Evolutionary conservation across 345 rosid species (phyloP).

Genomic region (Draba incana): DNA sequence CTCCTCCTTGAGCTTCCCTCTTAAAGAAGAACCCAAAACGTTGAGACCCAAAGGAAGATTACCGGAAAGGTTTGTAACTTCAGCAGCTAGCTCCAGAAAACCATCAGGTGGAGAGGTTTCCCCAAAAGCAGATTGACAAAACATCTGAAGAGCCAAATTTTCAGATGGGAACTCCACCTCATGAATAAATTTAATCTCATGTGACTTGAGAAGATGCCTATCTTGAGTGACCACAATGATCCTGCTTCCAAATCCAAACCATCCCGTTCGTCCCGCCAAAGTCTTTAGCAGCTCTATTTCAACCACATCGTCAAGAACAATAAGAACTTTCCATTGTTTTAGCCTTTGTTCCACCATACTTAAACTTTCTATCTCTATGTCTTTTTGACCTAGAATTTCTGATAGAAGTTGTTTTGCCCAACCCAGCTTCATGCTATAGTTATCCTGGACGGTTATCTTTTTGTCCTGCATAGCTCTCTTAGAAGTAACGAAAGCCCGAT

Average conservation of each 20-base stretch:
- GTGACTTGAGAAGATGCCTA: slow-evolving; percentile 17
- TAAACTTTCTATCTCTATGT: neutral
- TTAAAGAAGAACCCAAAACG: slow-evolving; percentile 30
- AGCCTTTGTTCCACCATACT: neutral
- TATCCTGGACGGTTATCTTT: no score
- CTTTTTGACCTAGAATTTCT: slow-evolving; percentile 28
- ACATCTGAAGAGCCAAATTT: slow-evolving; percentile 15
- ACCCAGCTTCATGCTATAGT: slow-evolving; percentile 22
- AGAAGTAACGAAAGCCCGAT: neutral
- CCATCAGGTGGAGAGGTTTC: slow-evolving; percentile 1
- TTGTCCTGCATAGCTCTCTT: neutral
- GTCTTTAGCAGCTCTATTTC: neutral
- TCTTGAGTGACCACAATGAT: slow-evolving; percentile 14
- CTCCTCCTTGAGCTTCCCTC: neutral
- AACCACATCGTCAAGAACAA: slow-evolving; percentile 28
- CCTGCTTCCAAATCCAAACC: slow-evolving; percentile 4
- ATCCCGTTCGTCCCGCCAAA: slow-evolving; percentile 11
- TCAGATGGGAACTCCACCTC: slow-evolving; percentile 1
- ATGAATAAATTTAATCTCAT: neutral
- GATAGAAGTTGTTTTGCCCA: slow-evolving; percentile 39
- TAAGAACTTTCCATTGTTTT: slow-evolving; percentile 3
- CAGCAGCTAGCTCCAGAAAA: neutral
- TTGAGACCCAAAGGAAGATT: slow-evolving; percentile 39
- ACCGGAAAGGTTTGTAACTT: slow-evolving; percentile 10
- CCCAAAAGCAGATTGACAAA: slow-evolving; percentile 20